Evolutionary conservation across 768 basidiomycete species (phyloP), one percentile per base, ranked within the genome.

Genomic region (Xerocomus brunneocitrinus): DNA sequence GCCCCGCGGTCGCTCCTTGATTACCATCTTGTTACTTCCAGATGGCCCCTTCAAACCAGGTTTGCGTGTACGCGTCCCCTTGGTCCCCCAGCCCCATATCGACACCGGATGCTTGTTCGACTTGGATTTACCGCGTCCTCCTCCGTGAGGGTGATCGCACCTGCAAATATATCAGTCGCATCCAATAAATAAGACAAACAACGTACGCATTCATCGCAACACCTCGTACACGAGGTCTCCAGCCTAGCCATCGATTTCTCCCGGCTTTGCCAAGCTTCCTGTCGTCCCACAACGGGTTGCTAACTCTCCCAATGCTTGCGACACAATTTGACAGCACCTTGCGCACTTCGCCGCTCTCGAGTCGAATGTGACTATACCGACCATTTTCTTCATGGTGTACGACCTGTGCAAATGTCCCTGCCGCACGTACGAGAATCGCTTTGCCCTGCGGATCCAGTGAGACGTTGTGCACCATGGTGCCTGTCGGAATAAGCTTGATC

Each of bases 91-190:
- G 52, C 92, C 94, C 87, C 88, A 97, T 49, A 90, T 82, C 10
- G 91, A 93, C 27, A 89, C 85, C 3, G 95, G 92, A 67, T 94
- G 86, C 67, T 91, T 95, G 81, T 95, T 85, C 53, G 91, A 91
- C 79, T 99, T 98, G 55, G 89, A 91, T 72, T 95, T 98, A 61
- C 95, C 95, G 73, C 95, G 88, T 71, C 95, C 95, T 76, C 95
- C 95, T 71, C 95, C 95, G 67, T 97, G 94, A 56, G 95, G 94
- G 71, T 95, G 92, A 71, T 94, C 92, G 50, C 79, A 80, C 43
- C 91, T 93, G 52, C 8, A 49, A 43, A 1, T 5, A 4, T 7
- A 30, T 63, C 27, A 65, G 50, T 14, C 14, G 25, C 0, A 6
- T 7, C n/a, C 13, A 24, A 2, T 22, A 0, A 7, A 1, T 27